A percentile compares a stretch with the other conserved stretches of the same genome.
Conservation (phyloP, 257 asterid genomes). For the Jacaranda mimosifolia region DNA sequence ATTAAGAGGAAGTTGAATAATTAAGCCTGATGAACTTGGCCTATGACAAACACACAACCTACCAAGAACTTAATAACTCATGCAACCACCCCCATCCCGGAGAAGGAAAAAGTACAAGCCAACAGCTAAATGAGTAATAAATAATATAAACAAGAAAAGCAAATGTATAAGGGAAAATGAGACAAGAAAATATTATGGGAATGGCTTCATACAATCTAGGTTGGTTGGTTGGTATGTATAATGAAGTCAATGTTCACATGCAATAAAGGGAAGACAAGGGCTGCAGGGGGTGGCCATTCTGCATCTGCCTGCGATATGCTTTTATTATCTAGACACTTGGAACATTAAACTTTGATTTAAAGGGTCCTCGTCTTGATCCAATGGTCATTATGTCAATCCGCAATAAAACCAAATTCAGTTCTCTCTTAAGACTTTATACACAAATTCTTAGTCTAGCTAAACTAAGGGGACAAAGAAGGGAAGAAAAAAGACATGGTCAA, state of each 20-base stretch:
- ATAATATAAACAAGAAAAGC: too few species aligned
- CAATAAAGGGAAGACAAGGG: conserved; percentile 37
- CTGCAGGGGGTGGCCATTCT: conserved; percentile 35
- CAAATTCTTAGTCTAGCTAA: background rate
- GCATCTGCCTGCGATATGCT: background rate
- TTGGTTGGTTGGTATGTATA: conserved; percentile 30
- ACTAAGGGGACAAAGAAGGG: too few species aligned
- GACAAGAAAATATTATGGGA: too few species aligned
- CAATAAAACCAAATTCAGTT: background rate
- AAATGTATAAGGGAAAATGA: too few species aligned
- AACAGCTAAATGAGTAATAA: too few species aligned
- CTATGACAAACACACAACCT: background rate
- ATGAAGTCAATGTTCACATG: conserved; percentile 26
- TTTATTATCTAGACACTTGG: conserved; percentile 4
- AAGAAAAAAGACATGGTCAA: background rate
- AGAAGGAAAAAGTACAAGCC: background rate
- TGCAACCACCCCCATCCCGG: background rate
- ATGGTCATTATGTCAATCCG: background rate
- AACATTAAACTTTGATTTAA: background rate
- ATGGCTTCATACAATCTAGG: conserved; percentile 1
- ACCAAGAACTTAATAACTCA: conserved; percentile 8
- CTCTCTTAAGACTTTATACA: background rate
- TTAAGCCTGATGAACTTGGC: too few species aligned
- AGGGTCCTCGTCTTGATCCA: background rate
- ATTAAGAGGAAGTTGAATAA: background rate